Base-by-base conservation (phyloP, 805 yeast genomes). In the Candida boleticola region DNA sequence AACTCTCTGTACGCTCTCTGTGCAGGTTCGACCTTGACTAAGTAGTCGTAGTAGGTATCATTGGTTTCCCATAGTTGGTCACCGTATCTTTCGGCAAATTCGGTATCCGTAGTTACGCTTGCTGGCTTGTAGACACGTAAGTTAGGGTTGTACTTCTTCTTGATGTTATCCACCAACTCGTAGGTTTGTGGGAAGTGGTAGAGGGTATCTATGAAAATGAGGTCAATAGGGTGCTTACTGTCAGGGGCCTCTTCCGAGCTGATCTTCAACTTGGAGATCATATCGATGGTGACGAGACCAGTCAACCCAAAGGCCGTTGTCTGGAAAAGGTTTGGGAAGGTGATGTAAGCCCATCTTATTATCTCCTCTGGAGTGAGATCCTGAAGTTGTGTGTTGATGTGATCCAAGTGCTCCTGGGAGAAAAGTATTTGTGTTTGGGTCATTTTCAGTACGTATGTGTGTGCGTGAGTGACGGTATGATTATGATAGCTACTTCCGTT, bases 301-400 rank as follows among this genome's bases (percentile, higher is more conserved):
- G 97, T 87, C 36, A 92, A 73, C 0, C 98, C 98, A 64, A 92
- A 89, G 1, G 98, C 98, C 0, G 98, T 89, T 1, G 96, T 89
- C 64, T 92, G 98, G 56, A 61, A 90, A 29, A 92, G 68, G 31
- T 80, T 73, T 2, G 96, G 96, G 55, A 90, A 82, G 0, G 95
- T 88, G n/a, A 77, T 61, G 13, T 84, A 64, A 0, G 96, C 79
- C 97, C 98, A 92, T 54, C 73, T 68, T 21, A 92, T 64, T 43
- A 92, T 80, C 44, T 88, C 87, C 49, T 80, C 78, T 0, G 97
- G 89, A 1, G 79, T 55, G 14, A 78, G 60, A 5, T 66, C 57
- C n/a, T 74, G 66, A 17, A 90, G 71, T 7, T 74, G 68, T n/a
- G 64, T 54, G 64, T 89, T 90, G 62, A 86, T 71, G 55, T 82